A percentile compares a stretch with the other conserved stretches of the same genome.
Evolutionary conservation across 352 stramenopile species (phyloP).

Genomic region (Paralagenidium karlingii): DNA sequence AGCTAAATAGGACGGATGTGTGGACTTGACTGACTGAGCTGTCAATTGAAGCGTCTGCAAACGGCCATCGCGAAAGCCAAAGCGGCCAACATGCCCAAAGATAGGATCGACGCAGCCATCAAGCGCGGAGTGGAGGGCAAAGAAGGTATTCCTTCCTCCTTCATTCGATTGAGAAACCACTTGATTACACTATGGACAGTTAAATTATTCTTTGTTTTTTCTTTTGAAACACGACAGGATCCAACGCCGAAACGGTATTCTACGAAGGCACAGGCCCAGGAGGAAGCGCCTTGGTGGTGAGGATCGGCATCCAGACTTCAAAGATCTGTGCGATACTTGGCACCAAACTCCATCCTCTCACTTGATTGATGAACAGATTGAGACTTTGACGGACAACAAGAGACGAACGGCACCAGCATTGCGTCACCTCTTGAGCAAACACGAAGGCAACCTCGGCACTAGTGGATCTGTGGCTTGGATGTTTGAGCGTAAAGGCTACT

Average conservation of each 20-base stretch:
- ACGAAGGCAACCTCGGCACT: conserved; percentile 47
- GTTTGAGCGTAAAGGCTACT: conserved; percentile 76
- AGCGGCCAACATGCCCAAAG: conserved; percentile 70
- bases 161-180: conserved; percentile 4
- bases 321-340: neutral
- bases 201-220: neutral
- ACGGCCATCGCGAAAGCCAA: conserved; percentile 62
- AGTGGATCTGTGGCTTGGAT: conserved; percentile 75
- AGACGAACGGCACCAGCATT: conserved; percentile 66
- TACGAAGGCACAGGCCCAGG: conserved; percentile 64
- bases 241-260: conserved; percentile 59
- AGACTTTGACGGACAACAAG: conserved; percentile 78
- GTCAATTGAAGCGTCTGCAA: conserved; percentile 17
- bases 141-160: conserved; percentile 16
- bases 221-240: conserved; percentile 13
- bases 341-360: conserved; percentile 1
- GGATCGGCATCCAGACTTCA: too few relatives aligned
- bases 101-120: conserved; percentile 73
- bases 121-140: conserved; percentile 75
- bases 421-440: conserved; percentile 61
- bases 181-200: neutral
- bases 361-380: conserved; percentile 37
- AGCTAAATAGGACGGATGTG: neutral
- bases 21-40: neutral
- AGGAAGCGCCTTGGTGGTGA: conserved; percentile 64